These are phyloP conservation scores for Datisca glomerata DNA, from an alignment of 306 rosid species.

Conservation along the genomic window DNA sequence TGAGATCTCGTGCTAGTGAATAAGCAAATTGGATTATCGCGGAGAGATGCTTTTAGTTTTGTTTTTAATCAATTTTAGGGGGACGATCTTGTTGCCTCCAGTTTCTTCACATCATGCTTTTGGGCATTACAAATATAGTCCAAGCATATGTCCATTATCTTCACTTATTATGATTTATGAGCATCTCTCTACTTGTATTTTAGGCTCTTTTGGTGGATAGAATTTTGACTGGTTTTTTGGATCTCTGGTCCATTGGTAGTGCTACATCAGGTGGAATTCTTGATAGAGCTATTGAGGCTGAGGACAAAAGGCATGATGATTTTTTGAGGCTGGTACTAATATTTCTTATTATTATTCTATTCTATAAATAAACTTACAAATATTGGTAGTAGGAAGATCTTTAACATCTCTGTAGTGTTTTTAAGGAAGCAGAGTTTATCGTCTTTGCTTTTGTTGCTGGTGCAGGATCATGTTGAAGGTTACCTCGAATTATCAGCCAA, in stretches of 20 bases:
- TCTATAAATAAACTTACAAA: neutral
- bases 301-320: slow-evolving; percentile 40
- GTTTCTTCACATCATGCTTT: too few species aligned
- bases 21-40: too few species aligned
- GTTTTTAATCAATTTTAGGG: too few species aligned
- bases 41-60: too few species aligned
- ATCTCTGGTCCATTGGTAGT: slow-evolving; percentile 18
- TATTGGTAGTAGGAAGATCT: neutral
- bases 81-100: too few species aligned
- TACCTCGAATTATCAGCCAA: slow-evolving; percentile 54
- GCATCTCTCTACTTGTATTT: too few species aligned
- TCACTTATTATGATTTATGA: neutral
- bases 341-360: neutral
- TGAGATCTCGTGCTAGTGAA: too few species aligned
- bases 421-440: neutral
- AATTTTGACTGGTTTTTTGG: neutral
- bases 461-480: slow-evolving; percentile 51
- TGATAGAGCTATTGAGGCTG: slow-evolving; percentile 49
- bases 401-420: neutral
- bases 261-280: slow-evolving; percentile 54
- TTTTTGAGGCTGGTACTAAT: slow-evolving; percentile 39
- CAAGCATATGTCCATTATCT: too few species aligned
- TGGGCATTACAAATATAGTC: too few species aligned
- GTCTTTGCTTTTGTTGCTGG: slow-evolving; percentile 1
- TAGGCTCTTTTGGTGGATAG: too few species aligned